Evolutionary conservation across 1,284 basidiomycete species (phyloP).

Genomic region (Moesziomyces parantarcticus): DNA sequence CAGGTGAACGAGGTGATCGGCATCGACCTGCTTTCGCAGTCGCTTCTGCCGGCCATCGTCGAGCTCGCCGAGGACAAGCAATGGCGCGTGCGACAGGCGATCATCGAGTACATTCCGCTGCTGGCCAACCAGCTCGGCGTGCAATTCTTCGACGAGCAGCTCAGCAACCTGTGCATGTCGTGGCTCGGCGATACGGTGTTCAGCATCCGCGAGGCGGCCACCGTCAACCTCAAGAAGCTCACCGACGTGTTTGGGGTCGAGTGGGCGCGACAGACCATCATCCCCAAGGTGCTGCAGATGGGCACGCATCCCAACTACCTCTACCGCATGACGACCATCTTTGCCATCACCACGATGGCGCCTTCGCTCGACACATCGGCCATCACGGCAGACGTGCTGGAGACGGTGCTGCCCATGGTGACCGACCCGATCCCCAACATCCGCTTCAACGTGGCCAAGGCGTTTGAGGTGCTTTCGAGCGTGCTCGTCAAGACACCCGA

Average conservation of each 20-base stretch:
- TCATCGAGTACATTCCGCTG: conserved; percentile 98
- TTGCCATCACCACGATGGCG: conserved; percentile 96
- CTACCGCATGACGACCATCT: conserved; percentile 98
- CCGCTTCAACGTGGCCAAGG: conserved; percentile 97
- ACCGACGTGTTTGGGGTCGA: conserved; percentile 99
- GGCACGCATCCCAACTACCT: conserved; percentile 96
- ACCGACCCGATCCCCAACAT: conserved; percentile 97
- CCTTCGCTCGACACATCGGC: conserved; percentile 89
- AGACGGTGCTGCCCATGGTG: conserved; percentile 84
- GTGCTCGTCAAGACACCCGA: conserved; percentile 77
- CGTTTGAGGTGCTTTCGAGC: conserved; percentile 76
- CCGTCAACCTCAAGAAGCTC: conserved; percentile 94
- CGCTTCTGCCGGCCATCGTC: conserved; percentile 95
- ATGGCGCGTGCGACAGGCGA: conserved; percentile 98
- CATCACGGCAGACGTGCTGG: conserved; percentile 85
- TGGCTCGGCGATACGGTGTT: conserved; percentile 99
- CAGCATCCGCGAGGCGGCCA: conserved; percentile 97
- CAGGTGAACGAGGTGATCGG: conserved; percentile 97
- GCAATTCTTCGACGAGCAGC: conserved; percentile 96
- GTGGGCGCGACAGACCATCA: conserved; percentile 93
- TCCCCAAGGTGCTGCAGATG: conserved; percentile 98
- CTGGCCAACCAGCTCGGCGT: conserved; percentile 96
- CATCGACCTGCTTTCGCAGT: conserved; percentile 93
- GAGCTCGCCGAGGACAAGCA: conserved; percentile 99
- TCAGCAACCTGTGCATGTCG: conserved; percentile 96